A percentile compares a stretch with the other conserved stretches of the same genome.
phyloP scores from a whole-genome alignment of 2,329 filamentous ascomycete genomes.

The Aspergillus hortae region DNA sequence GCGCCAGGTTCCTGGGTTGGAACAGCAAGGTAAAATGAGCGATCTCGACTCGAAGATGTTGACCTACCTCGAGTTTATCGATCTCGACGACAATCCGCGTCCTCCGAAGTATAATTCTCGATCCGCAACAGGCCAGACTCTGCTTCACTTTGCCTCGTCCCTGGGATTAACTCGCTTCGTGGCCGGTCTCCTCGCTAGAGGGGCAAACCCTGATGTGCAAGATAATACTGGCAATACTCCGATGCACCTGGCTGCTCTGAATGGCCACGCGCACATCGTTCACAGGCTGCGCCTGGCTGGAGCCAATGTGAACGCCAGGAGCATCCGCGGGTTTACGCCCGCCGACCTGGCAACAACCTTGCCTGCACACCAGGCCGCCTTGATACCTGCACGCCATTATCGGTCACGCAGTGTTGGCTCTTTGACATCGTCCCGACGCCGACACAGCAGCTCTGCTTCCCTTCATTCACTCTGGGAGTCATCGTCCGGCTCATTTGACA shows the following conservation, averaged over 20 bases:
- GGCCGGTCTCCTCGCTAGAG: slow-evolving; percentile 70
- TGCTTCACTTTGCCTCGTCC: slow-evolving; percentile 75
- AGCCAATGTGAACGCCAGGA: slow-evolving; percentile 68
- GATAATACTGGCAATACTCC: slow-evolving; percentile 80
- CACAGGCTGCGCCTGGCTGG: slow-evolving; percentile 69
- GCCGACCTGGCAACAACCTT: slow-evolving; percentile 67
- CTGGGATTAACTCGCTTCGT: slow-evolving; percentile 72
- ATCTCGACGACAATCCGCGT: slow-evolving; percentile 69
- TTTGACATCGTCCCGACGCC: slow-evolving; percentile 54
- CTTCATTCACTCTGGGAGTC: slow-evolving; percentile 65
- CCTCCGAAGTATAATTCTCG: slow-evolving; percentile 65
- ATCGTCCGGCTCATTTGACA: slow-evolving; percentile 45
- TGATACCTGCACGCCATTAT: slow-evolving; percentile 58
- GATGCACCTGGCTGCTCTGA: slow-evolving; percentile 75
- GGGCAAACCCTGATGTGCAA: slow-evolving; percentile 70
- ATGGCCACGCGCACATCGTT: slow-evolving; percentile 72
- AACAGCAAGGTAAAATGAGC: slow-evolving; percentile 38
- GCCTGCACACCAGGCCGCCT: slow-evolving; percentile 61
- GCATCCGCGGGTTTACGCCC: slow-evolving; percentile 65
- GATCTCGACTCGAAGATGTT: slow-evolving; percentile 67
- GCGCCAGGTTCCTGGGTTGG: slow-evolving; percentile 43
- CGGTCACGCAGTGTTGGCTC: slow-evolving; percentile 63
- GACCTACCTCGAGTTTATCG: slow-evolving; percentile 72
- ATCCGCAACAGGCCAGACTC: slow-evolving; percentile 67
- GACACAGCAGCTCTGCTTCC: slow-evolving; percentile 62